These are phyloP conservation scores for Apiospora malaysiana DNA, from an alignment of 2,329 filamentous ascomycete species.

Conservation along the genomic window DNA sequence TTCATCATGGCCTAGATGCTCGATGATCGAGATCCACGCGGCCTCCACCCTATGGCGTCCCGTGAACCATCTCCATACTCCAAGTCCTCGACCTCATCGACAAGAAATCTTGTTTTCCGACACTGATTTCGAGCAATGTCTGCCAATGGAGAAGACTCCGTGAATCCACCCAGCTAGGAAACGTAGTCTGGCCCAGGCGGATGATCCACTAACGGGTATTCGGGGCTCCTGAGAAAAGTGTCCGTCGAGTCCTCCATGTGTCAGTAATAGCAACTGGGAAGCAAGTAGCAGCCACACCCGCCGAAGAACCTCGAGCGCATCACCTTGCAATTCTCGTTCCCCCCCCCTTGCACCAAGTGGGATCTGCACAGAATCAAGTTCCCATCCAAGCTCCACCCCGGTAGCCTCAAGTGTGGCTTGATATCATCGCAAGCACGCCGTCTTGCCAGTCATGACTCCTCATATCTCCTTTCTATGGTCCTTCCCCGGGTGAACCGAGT, in stretches of 20 bases:
- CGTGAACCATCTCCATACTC: slow-evolving; percentile 6
- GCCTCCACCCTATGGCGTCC: slow-evolving; percentile 19
- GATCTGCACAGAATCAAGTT: slow-evolving; percentile 11
- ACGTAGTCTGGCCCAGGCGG: background rate
- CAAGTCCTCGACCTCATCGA: background rate
- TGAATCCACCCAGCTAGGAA: background rate
- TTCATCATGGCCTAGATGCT: slow-evolving; percentile 1
- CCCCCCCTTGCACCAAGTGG: slow-evolving; percentile 3
- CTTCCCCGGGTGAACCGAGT: slow-evolving; percentile 10
- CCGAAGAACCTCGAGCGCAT: background rate
- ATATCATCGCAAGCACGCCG: slow-evolving; percentile 23
- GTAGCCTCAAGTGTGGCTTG: slow-evolving; percentile 27
- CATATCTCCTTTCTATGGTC: slow-evolving; percentile 7
- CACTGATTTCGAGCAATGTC: slow-evolving; percentile 15
- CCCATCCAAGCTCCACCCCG: slow-evolving; percentile 5
- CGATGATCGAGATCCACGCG: slow-evolving; percentile 26
- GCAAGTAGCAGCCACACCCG: slow-evolving; percentile 7
- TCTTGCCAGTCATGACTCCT: background rate
- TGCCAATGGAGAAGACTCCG: slow-evolving; percentile 4
- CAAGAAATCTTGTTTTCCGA: slow-evolving; percentile 26
- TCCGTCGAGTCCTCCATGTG: background rate
- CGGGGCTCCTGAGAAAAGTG: background rate
- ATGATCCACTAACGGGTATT: slow-evolving; percentile 11
- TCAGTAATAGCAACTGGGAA: background rate
- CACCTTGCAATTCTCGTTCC: background rate